Evolutionary conservation across 306 rosid species (phyloP).

Genomic region (Malus fusca): DNA sequence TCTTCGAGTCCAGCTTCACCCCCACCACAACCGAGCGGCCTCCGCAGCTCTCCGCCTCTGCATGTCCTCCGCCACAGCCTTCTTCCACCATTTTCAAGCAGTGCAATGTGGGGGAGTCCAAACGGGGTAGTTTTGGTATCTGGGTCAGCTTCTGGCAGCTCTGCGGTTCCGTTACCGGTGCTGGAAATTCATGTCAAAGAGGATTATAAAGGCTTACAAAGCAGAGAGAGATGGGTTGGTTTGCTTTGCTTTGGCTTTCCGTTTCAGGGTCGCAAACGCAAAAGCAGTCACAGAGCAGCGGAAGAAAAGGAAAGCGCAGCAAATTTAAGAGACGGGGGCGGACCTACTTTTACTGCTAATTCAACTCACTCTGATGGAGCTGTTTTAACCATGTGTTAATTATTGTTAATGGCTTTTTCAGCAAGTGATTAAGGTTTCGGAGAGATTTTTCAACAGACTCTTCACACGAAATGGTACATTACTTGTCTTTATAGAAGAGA

Average conservation of each 20-base stretch:
- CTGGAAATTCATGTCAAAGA: not conserved
- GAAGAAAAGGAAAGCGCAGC: slow-evolving; percentile 7
- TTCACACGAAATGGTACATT: fast-evolving
- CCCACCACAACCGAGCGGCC: slow-evolving; percentile 74
- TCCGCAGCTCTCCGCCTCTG: slow-evolving; percentile 23
- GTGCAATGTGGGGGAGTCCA: not conserved
- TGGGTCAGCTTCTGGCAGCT: slow-evolving; percentile 18
- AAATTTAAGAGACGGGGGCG: slow-evolving; percentile 3
- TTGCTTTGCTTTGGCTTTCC: slow-evolving; percentile 10
- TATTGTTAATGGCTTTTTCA: slow-evolving; percentile 14
- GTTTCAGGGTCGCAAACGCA: slow-evolving; percentile 8
- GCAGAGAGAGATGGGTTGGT: not conserved
- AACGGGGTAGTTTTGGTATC: not conserved
- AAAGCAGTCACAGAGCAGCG: not conserved
- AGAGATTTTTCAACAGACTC: too few relatives aligned
- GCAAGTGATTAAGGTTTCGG: slow-evolving; percentile 7
- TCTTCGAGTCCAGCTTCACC: slow-evolving; percentile 64
- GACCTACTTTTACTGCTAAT: slow-evolving; percentile 5
- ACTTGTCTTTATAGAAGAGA: fast-evolving
- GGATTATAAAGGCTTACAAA: slow-evolving; percentile 1
- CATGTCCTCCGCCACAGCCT: slow-evolving; percentile 29
- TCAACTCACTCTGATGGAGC: slow-evolving; percentile 14
- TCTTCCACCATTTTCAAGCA: slow-evolving; percentile 33
- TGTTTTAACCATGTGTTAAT: slow-evolving; percentile 12
- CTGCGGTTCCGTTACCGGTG: slow-evolving; percentile 28